Base-by-base conservation (phyloP, 2,329 filamentous ascomycete species). In the Fusarium virguliforme region DNA sequence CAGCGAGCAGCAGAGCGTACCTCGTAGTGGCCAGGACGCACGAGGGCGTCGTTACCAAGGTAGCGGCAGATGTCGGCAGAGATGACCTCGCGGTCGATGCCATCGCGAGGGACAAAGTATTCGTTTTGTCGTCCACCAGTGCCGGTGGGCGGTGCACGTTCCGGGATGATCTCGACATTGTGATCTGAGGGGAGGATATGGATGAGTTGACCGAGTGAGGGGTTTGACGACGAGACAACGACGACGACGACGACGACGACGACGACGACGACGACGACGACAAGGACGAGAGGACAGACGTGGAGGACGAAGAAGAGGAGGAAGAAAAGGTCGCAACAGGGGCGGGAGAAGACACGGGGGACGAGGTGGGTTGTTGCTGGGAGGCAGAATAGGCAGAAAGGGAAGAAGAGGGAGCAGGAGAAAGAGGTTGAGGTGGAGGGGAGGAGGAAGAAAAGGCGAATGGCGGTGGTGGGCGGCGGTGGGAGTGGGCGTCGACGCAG, bases 31-130 rank as follows among this genome's bases (percentile, higher is more conserved):
- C 91, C 91, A 65, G 92, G 92, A 78, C 91, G 90, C 78, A 94
- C 92, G 76, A 93, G 87, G 74, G 92, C 92, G 85, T 95, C 92
- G 81, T 94, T 94, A 77, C 92, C 92, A 74, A 95, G 87, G 80
- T 94, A 95, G 79, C 92, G 91, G 84, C 92, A 94, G 73, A 95
- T 94, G 80, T 95, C 92, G 79, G 92, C 91, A 70, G 93, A 93
- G 82, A 95, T 94, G 76, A 95, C 92, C 81, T 95, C 92, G 76
- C 92, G 90, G 80, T 93, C 92, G 81, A 95, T 95, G 79, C 92
- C 92, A 81, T 94, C 91, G 77, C 91, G 89, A 50, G 91, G 91
- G 61, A 94, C 90, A 81, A 94, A 94, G 80, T 94, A 94, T 83
- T 94, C 91, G 81, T 93, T 93, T 80, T 92, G 88, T 66, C 88